Evolutionary conservation across 192 early-diverging fungal species (phyloP), one percentile per base, ranked within the genome.

Genomic region (Coemansia sp.): DNA sequence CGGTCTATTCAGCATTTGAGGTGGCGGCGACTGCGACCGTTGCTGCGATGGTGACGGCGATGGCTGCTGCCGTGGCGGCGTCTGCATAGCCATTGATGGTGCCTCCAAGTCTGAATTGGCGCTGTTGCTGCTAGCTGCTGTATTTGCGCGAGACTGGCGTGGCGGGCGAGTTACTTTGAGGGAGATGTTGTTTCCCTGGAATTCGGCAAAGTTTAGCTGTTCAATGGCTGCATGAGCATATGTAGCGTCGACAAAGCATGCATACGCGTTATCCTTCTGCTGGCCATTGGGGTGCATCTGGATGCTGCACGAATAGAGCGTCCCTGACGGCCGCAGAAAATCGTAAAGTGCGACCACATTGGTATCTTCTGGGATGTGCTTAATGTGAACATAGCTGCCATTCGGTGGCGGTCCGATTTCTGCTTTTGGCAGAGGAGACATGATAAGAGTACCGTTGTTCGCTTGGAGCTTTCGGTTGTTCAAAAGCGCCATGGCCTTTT

Each of bases 141-240:
- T 60, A 38, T 32, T 60, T 39, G 63, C 57, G 24, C 65, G 64
- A 19, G 76, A 55, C 47, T 49, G 57, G 57, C 73, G 69, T 27
- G 73, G 66, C 25, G 68, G 63, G 27, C 62, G 51, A 4, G 62
- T 58, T 5, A 61, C 38, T 24, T 72, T 69, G 29, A 80, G 65
- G 1, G 68, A 61, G 14, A 84, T 41, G 32, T 43, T 80, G 59
- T 70, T 74, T 27, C 73, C 77, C 35, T 61, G 57, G 52, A 68
- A 80, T 37, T 80, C 76, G 39, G 70, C 60, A 59, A 65, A 76
- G 54, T 80, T 80, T 8, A 84, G 71, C 66, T 84, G 70, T 53
- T 67, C 68, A 25, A 84, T 56, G 17, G 82, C 73, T 7, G 29
- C 62, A 37, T 76, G 63, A n/a, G 65, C 69, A 43, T 72, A 70